A percentile compares a stretch with the other conserved stretches of the same genome.
phyloP scores from a whole-genome alignment of 768 basidiomycete species.

The Suillus sp. region DNA sequence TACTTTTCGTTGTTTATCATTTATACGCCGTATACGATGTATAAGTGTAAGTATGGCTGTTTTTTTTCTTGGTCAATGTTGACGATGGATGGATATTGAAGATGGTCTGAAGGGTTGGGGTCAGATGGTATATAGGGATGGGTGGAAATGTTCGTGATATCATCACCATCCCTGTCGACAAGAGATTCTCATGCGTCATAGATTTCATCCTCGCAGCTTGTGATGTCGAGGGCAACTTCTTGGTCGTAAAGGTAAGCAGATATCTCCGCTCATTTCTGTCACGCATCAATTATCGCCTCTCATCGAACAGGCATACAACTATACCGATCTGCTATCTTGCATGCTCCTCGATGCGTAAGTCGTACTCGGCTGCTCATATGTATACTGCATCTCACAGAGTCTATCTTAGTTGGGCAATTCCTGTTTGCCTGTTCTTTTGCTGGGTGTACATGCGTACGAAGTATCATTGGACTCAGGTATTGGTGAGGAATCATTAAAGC shows the following conservation, averaged over 20 bases:
- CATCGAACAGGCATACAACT: conserved; percentile 66
- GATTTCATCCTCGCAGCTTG: conserved; percentile 77
- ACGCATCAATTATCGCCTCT: conserved; percentile 5
- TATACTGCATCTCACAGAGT: conserved; percentile 10
- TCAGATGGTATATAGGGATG: conserved; percentile 70
- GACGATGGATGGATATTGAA: conserved; percentile 49
- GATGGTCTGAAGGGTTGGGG: conserved; percentile 87
- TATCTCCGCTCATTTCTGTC: neutral
- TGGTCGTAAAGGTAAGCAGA: conserved; percentile 67
- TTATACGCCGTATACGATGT: conserved; percentile 90
- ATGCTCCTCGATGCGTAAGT: conserved; percentile 89
- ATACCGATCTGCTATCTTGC: conserved; percentile 84
- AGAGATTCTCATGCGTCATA: conserved; percentile 30
- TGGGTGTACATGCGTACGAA: conserved; percentile 80
- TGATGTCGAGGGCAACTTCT: conserved; percentile 88
- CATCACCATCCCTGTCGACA: neutral
- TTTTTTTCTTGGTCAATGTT: conserved; percentile 1
- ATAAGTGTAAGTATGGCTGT: conserved; percentile 59
- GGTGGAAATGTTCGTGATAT: conserved; percentile 77
- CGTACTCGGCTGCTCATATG: neutral
- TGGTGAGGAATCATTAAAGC: conserved; percentile 46
- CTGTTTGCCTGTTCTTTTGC: conserved; percentile 80
- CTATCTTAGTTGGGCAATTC: conserved; percentile 76
- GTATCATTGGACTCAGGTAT: conserved; percentile 83
- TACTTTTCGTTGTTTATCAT: conserved; percentile 75